phyloP scores from a whole-genome alignment of 192 early-diverging fungal species.

The Neocallimastix lanati region DNA sequence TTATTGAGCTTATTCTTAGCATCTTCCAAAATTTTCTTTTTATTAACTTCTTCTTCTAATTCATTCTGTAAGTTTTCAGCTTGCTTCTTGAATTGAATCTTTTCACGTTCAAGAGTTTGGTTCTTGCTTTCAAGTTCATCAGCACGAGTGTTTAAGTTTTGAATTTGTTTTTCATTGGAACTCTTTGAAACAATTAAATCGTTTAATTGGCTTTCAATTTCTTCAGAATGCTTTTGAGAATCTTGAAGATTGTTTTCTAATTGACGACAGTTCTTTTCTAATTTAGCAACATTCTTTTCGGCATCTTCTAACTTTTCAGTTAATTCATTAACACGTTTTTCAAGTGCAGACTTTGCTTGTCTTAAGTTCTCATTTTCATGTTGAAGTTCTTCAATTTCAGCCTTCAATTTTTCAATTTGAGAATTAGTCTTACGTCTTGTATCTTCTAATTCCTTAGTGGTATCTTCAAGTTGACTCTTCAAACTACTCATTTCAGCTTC shows the following conservation, averaged over 20 bases:
- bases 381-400: slow-evolving; percentile 22
- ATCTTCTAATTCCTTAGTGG: slow-evolving; percentile 24
- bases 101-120: background rate
- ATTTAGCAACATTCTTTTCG: slow-evolving; percentile 7
- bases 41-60: background rate
- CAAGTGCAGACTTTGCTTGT: slow-evolving; percentile 12
- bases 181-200: slow-evolving; percentile 45
- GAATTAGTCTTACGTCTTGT: slow-evolving; percentile 14
- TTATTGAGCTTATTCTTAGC: background rate
- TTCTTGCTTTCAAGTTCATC: slow-evolving; percentile 32
- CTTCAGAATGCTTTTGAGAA: slow-evolving; percentile 10
- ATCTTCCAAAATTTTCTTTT: background rate
- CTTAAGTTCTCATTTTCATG: slow-evolving; percentile 16
- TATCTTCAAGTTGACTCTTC: slow-evolving; percentile 14
- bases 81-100: slow-evolving; percentile 1
- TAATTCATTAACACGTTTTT: slow-evolving; percentile 16
- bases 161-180: slow-evolving; percentile 46
- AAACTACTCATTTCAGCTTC: slow-evolving; percentile 29
- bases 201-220: slow-evolving; percentile 38
- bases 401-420: slow-evolving; percentile 19
- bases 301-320: slow-evolving; percentile 18
- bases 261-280: slow-evolving; percentile 16
- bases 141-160: slow-evolving; percentile 17
- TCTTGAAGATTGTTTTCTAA: slow-evolving; percentile 15
- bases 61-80: background rate